Evolutionary conservation across 257 asterid genomes (phyloP).

Genomic region (Schizonepeta tenuifolia): DNA sequence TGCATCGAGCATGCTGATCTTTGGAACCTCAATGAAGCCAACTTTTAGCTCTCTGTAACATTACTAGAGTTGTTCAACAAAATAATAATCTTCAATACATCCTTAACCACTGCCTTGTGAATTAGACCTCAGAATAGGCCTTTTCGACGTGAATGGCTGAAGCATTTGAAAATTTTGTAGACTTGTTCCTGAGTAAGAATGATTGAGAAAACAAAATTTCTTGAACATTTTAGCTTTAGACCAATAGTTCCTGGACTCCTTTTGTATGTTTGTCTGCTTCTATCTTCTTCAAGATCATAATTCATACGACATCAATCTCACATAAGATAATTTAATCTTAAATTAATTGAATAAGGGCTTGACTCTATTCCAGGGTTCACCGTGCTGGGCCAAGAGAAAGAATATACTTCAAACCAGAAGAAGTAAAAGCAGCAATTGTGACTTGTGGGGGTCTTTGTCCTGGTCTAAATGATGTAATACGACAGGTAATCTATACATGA

Average conservation of each 20-base stretch:
- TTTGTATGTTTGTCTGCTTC: slow-evolving; percentile 5
- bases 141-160: background rate
- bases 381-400: slow-evolving; percentile 94
- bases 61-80: no score
- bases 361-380: slow-evolving; percentile 67
- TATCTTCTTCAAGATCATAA: slow-evolving; percentile 6
- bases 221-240: background rate
- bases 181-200: slow-evolving; percentile 16
- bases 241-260: background rate
- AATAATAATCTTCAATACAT: background rate
- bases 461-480: slow-evolving; percentile 90
- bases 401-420: slow-evolving; percentile 83
- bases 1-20: background rate
- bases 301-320: background rate
- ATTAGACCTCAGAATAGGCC: no score
- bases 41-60: no score
- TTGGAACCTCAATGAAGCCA: no score
- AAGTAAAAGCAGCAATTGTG: slow-evolving; percentile 89
- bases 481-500: slow-evolving; percentile 60
- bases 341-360: background rate
- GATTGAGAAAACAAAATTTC: slow-evolving; percentile 10
- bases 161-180: background rate
- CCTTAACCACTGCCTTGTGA: slow-evolving; percentile 15
- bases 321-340: background rate
- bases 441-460: slow-evolving; percentile 99